Conservation (phyloP, 192 early-diverging fungal species). For the Backusella australiensis region DNA sequence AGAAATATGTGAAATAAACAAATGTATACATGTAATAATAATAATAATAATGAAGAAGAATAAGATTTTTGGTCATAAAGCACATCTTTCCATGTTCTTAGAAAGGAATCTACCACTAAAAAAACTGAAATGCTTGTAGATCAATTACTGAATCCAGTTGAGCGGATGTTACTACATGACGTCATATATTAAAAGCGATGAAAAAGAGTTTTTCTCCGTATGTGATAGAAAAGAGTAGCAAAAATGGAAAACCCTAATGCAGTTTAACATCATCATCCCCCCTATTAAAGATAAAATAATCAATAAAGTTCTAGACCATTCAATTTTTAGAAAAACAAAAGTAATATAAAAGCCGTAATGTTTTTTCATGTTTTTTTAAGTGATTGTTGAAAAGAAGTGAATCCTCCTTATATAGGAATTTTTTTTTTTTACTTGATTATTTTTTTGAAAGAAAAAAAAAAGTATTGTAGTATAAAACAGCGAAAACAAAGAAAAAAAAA, state of each 20-base stretch:
- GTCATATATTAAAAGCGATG: not conserved
- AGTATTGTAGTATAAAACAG: not conserved
- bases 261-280: constrained; percentile 15
- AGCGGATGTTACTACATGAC: not conserved
- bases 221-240: not conserved
- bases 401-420: not conserved
- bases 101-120: not conserved
- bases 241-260: constrained; percentile 8
- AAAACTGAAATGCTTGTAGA: not conserved
- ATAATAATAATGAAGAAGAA: not conserved
- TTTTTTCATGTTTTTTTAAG: not conserved
- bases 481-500: not conserved
- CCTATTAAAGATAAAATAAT: not conserved
- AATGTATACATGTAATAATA: not conserved
- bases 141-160: constrained; percentile 6
- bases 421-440: not conserved
- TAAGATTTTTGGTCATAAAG: not conserved
- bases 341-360: not conserved
- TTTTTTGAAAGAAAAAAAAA: not conserved
- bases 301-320: constrained; percentile 1
- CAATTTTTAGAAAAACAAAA: constrained; percentile 1
- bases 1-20: not conserved
- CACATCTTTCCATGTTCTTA: not conserved
- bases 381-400: not conserved
- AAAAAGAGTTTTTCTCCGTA: not conserved